These are phyloP conservation scores for Tetragonia tetragonoides DNA, from an alignment of 148 eudicot species.

Conservation along the genomic window DNA sequence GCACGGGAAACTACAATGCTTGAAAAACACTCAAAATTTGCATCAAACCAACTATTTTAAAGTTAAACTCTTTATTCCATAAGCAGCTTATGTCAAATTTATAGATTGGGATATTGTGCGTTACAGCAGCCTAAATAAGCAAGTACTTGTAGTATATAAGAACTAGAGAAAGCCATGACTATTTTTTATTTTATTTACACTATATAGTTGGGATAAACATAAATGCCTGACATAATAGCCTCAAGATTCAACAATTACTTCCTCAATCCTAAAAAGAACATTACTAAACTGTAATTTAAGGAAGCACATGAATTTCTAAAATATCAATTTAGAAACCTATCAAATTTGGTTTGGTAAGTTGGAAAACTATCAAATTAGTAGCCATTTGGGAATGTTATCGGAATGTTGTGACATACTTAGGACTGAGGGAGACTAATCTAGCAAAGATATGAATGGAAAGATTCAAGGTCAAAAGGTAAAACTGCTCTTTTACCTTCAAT, in stretches of 20 bases:
- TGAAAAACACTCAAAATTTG: background rate
- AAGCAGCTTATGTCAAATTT: background rate
- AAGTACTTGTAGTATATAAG: background rate
- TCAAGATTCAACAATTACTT: background rate
- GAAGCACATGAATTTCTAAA: background rate
- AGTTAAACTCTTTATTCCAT: too few species aligned
- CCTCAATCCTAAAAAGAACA: background rate
- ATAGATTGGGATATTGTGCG: background rate
- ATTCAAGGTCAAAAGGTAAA: background rate
- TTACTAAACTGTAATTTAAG: background rate
- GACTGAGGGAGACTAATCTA: background rate
- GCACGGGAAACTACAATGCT: background rate
- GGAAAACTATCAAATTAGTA: background rate
- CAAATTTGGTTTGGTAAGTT: background rate
- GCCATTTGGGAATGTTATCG: background rate
- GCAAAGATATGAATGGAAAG: background rate
- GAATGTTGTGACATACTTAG: background rate
- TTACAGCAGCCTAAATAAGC: background rate
- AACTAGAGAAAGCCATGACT: background rate
- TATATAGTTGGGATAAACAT: background rate
- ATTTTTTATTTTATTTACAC: background rate
- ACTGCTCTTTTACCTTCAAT: slow-evolving; percentile 58
- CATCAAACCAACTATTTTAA: background rate
- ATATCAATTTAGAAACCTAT: background rate
- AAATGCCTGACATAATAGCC: background rate